phyloP scores from a whole-genome alignment of 2,329 filamentous ascomycete genomes.

The Cercospora zeae-maydis region DNA sequence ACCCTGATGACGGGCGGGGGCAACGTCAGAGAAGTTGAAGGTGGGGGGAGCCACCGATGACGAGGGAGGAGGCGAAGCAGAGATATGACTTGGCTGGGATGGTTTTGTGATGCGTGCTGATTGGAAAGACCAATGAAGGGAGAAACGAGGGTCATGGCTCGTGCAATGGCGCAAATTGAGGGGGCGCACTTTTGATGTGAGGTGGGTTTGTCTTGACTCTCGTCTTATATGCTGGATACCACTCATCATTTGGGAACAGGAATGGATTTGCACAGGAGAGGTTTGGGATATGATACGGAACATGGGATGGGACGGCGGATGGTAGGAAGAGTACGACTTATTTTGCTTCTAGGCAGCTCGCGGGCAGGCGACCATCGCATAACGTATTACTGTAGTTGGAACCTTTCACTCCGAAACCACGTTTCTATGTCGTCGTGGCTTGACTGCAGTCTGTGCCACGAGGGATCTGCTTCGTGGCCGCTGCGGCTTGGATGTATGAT shows the following conservation, averaged over 20 bases:
- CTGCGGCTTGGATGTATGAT: not conserved
- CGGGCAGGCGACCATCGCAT: not conserved
- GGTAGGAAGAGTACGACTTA: not conserved
- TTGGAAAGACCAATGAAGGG: not conserved
- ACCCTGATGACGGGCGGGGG: constrained; percentile 15
- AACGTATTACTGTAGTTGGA: not conserved
- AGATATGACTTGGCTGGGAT: not conserved
- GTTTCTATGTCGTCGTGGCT: not conserved
- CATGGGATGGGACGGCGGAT: not conserved
- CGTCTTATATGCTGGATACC: not conserved
- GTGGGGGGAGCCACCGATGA: constrained; percentile 15
- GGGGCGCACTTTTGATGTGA: not conserved
- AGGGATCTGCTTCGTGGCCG: not conserved
- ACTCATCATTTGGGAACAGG: not conserved
- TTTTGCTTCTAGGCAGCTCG: not conserved
- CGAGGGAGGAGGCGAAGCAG: not conserved
- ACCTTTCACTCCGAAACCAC: not conserved
- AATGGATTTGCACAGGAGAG: not conserved
- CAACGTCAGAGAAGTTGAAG: constrained; percentile 17
- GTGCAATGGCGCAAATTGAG: not conserved
- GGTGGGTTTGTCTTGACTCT: not conserved
- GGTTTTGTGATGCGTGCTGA: not conserved
- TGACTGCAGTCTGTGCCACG: not conserved
- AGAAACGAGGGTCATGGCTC: not conserved
- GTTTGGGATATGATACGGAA: not conserved